Evolutionary conservation across 2,329 filamentous ascomycete genomes (phyloP), one percentile per base, ranked within the genome.

Genomic region (Dothidotthia symphoricarpi): DNA sequence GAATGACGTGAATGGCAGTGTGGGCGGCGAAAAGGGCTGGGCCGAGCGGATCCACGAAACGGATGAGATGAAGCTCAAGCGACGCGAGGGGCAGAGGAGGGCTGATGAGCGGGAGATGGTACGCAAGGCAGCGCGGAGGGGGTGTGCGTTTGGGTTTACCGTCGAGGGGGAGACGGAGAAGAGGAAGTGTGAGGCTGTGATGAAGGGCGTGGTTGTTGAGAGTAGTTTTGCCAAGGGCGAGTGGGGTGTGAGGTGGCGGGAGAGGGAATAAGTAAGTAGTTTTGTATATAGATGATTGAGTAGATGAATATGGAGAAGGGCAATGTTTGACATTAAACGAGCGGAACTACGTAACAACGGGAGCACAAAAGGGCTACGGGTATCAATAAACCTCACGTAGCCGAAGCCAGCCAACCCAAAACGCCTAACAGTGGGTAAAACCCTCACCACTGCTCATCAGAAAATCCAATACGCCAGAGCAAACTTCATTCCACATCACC

Each of bases 181-280:
- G 44, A 69, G 70, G 39, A 72, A 75, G 47, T 81, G 77, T 40
- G 79, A 82, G 57, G 78, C 77, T 6, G 65, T 82, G 2, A 80
- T 81, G 77, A 68, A 72, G 27, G 76, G 75, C 1, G 70, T 70
- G 29, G 75, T 81, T 3, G 77, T 81, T 0, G 79, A 82, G 55
- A 72, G 76, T 3, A 77, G 75, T 40, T 82, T 76, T 59, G 78
- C 78, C 0, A 83, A 82, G 47, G 78, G 78, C 0, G 73, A 81
- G 30, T 82, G 77, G 78, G 70, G 69, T 0, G 69, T 82, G 9
- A 57, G 77, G 42, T 81, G 77, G 77, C 69, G 78, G 43, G 76
- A 80, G 40, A 52, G 52, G 31, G 27, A 49, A 0, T 58, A 9
- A 22, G 5, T 22, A n/a, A n/a, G n/a, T n/a, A n/a, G n/a, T n/a